Evolutionary conservation across 306 rosid species (phyloP).

Genomic region (Acacia melanoxylon): DNA sequence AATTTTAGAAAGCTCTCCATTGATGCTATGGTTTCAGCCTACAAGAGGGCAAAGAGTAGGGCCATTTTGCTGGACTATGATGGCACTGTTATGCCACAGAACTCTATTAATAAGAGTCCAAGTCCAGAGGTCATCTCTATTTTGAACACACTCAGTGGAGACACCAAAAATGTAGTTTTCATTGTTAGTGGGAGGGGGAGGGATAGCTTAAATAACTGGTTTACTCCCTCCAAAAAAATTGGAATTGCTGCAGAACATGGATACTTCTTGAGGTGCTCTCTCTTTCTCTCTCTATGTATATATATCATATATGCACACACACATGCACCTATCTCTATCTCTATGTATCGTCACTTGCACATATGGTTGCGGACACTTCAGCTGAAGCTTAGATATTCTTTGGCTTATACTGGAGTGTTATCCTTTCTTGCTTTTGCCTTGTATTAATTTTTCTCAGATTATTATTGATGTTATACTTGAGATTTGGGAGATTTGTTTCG

Average conservation of each 20-base stretch:
- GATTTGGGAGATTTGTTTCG: slow-evolving; percentile 12
- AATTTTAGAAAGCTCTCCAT: slow-evolving; percentile 75
- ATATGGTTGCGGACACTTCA: neutral
- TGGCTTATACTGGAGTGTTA: neutral
- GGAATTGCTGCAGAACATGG: slow-evolving; percentile 89
- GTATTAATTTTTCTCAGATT: slow-evolving; percentile 8
- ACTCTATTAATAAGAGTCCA: slow-evolving; percentile 68
- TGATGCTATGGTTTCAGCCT: slow-evolving; percentile 66
- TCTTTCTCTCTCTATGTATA: neutral
- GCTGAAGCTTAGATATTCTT: neutral
- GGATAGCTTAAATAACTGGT: slow-evolving; percentile 72
- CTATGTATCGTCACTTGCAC: slow-evolving; percentile 28
- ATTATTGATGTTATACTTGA: slow-evolving; percentile 6
- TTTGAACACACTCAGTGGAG: slow-evolving; percentile 58
- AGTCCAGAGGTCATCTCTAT: slow-evolving; percentile 64
- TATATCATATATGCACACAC: too few relatives aligned
- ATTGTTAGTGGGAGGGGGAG: slow-evolving; percentile 83
- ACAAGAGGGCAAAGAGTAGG: slow-evolving; percentile 54
- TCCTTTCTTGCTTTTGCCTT: neutral
- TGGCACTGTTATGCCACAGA: slow-evolving; percentile 83
- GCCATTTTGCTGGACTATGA: slow-evolving; percentile 84
- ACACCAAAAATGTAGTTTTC: slow-evolving; percentile 70
- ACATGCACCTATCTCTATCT: slow-evolving; percentile 20
- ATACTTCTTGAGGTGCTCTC: slow-evolving; percentile 63
- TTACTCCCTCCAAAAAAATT: slow-evolving; percentile 61